These are phyloP conservation scores for Spergularia bocconei DNA, from an alignment of 148 eudicot species.

Conservation along the genomic window DNA sequence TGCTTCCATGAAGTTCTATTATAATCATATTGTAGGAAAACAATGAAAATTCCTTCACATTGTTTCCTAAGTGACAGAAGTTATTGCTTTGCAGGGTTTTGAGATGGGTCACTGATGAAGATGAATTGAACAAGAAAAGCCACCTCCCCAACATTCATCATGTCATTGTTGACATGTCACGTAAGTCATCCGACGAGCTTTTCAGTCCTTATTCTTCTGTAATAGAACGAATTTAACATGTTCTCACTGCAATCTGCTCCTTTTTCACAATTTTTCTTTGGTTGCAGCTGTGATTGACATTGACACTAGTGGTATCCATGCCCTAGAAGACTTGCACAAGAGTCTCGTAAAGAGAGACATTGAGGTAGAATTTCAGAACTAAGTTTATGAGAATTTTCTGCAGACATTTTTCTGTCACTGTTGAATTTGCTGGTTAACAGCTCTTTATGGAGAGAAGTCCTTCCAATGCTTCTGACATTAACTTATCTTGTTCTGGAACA, in stretches of 20 bases:
- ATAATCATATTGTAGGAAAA: neutral
- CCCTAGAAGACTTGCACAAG: slow-evolving; percentile 53
- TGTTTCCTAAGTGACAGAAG: neutral
- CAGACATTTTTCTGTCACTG: neutral
- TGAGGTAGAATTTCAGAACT: slow-evolving; percentile 32
- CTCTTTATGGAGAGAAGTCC: too few species aligned
- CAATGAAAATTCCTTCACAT: too few species aligned
- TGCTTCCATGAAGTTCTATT: too few species aligned
- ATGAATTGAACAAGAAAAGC: slow-evolving; percentile 32
- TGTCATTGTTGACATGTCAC: slow-evolving; percentile 60
- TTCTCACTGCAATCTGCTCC: neutral
- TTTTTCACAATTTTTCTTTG: neutral
- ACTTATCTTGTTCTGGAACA: slow-evolving; percentile 19
- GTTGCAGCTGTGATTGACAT: slow-evolving; percentile 72
- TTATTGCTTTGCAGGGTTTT: slow-evolving; percentile 40
- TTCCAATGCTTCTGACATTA: neutral
- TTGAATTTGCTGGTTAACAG: neutral
- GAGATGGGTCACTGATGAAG: slow-evolving; percentile 65
- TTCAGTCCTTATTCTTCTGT: neutral
- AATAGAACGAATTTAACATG: neutral
- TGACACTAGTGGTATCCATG: slow-evolving; percentile 71
- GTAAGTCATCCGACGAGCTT: slow-evolving; percentile 29
- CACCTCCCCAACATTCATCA: slow-evolving; percentile 37
- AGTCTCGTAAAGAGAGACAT: slow-evolving; percentile 53
- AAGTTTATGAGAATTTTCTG: neutral